Percentiles rank a stretch among this genome's conserved stretches.
These are phyloP conservation scores for Toxoplasma gondii DNA, from an alignment of 169 alveolate species.

Conservation along the genomic window DNA sequence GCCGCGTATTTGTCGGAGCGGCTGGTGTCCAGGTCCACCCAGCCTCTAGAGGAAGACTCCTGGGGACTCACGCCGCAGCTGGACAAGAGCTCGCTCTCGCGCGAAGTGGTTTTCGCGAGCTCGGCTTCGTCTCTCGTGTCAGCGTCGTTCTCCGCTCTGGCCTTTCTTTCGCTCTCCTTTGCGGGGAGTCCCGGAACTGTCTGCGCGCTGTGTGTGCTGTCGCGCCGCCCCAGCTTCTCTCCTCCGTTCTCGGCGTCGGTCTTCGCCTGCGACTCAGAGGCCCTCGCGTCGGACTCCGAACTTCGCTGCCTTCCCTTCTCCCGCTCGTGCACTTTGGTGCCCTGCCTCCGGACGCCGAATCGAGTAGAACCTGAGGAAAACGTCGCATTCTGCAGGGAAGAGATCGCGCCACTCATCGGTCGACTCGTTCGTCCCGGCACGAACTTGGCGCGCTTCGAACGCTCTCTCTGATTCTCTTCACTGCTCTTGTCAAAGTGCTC, in stretches of 20 bases:
- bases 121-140: neutral
- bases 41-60: neutral
- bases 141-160: neutral
- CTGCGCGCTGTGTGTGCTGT: neutral
- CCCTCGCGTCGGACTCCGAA: neutral
- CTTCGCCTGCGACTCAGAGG: no score
- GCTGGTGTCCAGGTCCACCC: neutral
- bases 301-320: neutral
- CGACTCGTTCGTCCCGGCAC: no score
- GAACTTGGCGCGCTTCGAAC: conserved; percentile 3
- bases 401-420: neutral
- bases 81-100: neutral
- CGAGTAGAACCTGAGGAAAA: neutral
- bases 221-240: neutral
- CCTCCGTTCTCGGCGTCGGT: neutral
- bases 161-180: neutral
- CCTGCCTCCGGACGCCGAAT: neutral
- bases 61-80: neutral
- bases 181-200: neutral
- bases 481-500: conserved; percentile 59
- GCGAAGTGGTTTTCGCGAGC: neutral
- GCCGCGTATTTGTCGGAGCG: neutral
- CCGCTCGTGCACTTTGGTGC: neutral
- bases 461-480: conserved; percentile 44
- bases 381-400: neutral